Base-by-base conservation (phyloP, 75 land plant genomes). In the Pseudotsuga menziesii region DNA sequence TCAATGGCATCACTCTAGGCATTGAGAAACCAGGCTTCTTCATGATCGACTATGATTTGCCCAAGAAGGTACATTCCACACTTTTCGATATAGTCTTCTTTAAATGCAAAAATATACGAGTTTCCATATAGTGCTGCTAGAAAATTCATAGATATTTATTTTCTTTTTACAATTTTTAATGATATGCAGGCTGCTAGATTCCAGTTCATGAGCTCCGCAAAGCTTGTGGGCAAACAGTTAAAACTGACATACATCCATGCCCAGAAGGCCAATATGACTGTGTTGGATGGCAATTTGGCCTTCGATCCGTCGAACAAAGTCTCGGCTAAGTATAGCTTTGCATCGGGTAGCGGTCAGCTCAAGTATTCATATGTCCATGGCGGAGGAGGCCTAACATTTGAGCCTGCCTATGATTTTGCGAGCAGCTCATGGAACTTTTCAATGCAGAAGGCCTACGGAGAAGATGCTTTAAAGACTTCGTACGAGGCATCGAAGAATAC, bases 1-100 rank as follows among this genome's bases (percentile, higher is more conserved):
- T 90, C 19, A 54, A 77, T 63, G 99, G 95, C 82, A 78, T 97
- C 63, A 63, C 86, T 32, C 67, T 97, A 52, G 83, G 95, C 60
- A 80, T 96, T 25, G 99, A 97, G 75, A 97, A 94, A 78, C 97
- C 98, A 32, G 99, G 97, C 64, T 76, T 76, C 63, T 94, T 97
- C 85, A 83, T 94, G 77, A 77, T 97, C 82, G 97, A 89, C 73
- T 94, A 90, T 82, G 82, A 92, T 74, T 87, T 93, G 60, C 91
- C 91, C 76, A 77, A 77, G 35, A 83, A 95, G 90, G 98, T 94
- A 54, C 57, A 32, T 2, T 57, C 23, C 9, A 25, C 41, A 2
- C 1, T 29, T 29, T 29, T 29, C 32, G 32, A 29, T 29, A 29
- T 29, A 1, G 32, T 29, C 32, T 29, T 29, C 32, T 29, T 29